Evolutionary conservation across 75 land plant genomes (phyloP).

Genomic region (Isoetes taiwanensis): DNA sequence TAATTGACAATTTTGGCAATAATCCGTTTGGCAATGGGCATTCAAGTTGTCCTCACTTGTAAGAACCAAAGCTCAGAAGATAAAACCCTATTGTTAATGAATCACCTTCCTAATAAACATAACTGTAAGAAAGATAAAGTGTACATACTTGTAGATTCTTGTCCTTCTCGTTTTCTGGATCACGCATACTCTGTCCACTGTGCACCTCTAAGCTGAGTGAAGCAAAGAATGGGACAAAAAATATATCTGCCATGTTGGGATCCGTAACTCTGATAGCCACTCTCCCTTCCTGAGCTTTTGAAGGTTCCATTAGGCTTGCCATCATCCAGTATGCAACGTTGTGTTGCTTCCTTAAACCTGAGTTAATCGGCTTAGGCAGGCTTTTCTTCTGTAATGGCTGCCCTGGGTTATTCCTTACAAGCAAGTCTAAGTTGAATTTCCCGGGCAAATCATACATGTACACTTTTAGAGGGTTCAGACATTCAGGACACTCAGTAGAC

Average conservation of each 20-base stretch:
- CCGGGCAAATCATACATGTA: constrained; percentile 85
- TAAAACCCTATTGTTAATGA: too few relatives aligned
- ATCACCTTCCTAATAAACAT: too few relatives aligned
- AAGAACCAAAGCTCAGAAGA: too few relatives aligned
- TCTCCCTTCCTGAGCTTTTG: constrained; percentile 11
- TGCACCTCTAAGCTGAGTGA: background rate
- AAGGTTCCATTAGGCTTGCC: constrained; percentile 41
- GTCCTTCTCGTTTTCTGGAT: background rate
- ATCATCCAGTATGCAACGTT: constrained; percentile 98
- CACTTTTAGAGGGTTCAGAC: constrained; percentile 30
- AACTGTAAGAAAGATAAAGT: background rate
- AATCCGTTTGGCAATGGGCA: too few relatives aligned
- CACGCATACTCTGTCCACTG: constrained; percentile 4
- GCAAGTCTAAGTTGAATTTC: constrained; percentile 56
- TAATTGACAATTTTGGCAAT: too few relatives aligned
- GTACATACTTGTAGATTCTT: background rate
- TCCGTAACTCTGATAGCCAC: constrained; percentile 32
- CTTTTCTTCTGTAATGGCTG: constrained; percentile 21
- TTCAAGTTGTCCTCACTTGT: too few relatives aligned
- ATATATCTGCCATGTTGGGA: background rate
- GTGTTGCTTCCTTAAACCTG: constrained; percentile 67
- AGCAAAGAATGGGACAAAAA: constrained; percentile 1
- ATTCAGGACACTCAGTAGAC: too few relatives aligned
- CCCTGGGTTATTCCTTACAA: constrained; percentile 20
- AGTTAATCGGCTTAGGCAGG: constrained; percentile 36